Conservation (phyloP, 108 stramenopile genomes). For the Pseudonitzschia delicatissima region DNA sequence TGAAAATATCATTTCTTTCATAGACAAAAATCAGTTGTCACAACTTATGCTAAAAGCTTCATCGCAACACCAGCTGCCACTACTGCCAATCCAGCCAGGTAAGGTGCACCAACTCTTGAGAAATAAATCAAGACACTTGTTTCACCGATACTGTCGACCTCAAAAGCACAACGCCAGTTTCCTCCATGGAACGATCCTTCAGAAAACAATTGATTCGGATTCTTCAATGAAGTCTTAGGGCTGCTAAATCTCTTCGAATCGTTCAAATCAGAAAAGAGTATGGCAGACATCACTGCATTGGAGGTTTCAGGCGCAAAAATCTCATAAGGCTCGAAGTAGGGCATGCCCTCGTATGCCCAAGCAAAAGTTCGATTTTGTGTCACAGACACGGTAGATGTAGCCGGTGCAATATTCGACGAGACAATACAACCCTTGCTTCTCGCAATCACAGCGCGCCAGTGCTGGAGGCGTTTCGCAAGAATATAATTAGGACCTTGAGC, state of each 20-base stretch:
- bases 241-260: constrained; percentile 72
- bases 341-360: constrained; percentile 98
- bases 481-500: constrained; percentile 98
- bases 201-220: constrained; percentile 95
- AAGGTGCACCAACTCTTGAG: constrained; percentile 62
- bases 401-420: constrained; percentile 95
- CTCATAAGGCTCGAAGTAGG: constrained; percentile 93
- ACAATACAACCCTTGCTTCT: constrained; percentile 87
- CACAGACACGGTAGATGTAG: constrained; percentile 94
- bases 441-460: constrained; percentile 96
- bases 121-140: constrained; percentile 92
- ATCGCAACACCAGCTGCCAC: constrained; percentile 52
- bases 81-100: constrained; percentile 47
- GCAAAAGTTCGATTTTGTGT: constrained; percentile 94
- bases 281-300: constrained; percentile 95
- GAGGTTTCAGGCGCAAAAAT: constrained; percentile 96
- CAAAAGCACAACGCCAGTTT: constrained; percentile 93
- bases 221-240: constrained; percentile 71
- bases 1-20: no score
- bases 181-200: constrained; percentile 95
- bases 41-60: constrained; percentile 34
- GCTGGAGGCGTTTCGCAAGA: constrained; percentile 97
- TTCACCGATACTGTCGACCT: constrained; percentile 94
- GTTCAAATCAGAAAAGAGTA: constrained; percentile 90
- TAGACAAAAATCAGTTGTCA: no score